Evolutionary conservation across 495 filamentous ascomycete genomes (phyloP), one percentile per base, ranked within the genome.

Genomic region (Lophiostoma macrostomum): DNA sequence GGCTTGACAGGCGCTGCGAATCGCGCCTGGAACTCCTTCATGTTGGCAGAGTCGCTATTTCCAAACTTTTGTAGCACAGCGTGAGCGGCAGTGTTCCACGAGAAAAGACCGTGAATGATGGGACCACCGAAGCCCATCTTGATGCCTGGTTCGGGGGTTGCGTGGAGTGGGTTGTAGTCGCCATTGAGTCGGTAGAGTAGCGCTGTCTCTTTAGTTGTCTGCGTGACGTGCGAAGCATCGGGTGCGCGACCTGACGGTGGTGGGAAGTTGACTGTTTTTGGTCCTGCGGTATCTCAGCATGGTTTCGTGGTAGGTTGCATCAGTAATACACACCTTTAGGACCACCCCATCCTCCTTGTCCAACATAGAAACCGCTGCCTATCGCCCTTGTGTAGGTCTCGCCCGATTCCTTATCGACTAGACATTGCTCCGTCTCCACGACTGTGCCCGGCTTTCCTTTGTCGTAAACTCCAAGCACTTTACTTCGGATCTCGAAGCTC

Each of bases 111-210:
- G 70, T 95, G 90, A 66, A 94, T 90, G 64, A 94, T 95, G 50
- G 80, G 78, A 32, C 90, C 89, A 3, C 87, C 87, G 64, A 94
- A 95, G 22, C 90, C 88, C 87, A 95, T 91, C 73, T 88, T 86
- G 69, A 77, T 71, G 35, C 89, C 88, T 0, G 90, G 87, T 68
- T 85, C 86, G 11, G 88, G 90, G 23, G 83, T 85, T 6, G 88
- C 87, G 65, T 95, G 89, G 37, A 95, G 82, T 20, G 89, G 90
- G 73, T 94, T 94, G 68, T 94, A 95, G 69, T 94, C 90, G 61
- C 88, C 90, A 56, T 95, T 93, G 28, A 95, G 77, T 37, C 84
- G 58, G 59, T 70, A 70, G 28, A 94, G 73, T 42, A 87, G 78
- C 12, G 90, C 82, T 0, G 86, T 82, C 68, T 91, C 81, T 31